Evolutionary conservation across 108 stramenopile genomes (phyloP), one percentile per base, ranked within the genome.

Genomic region (Cyclostephanos invisitatus): DNA sequence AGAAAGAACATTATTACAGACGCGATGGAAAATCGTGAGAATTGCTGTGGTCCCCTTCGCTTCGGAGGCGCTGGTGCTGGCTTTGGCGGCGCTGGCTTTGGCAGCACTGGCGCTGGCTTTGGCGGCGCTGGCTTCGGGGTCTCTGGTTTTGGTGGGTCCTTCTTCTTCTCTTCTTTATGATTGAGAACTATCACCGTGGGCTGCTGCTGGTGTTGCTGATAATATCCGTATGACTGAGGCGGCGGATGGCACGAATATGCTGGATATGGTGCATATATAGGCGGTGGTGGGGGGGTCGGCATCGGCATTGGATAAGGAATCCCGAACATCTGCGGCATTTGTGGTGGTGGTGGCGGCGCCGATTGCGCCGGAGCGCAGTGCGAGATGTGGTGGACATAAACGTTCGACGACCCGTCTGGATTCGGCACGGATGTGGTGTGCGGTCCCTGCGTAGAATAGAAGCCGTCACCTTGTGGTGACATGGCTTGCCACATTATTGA

Each of bases 291-390:
- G 17, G 60, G 60, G 36, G 29, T 57, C 4, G 60, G 36, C 60
- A 61, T 61, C 17, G 60, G 60, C 60, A 61, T 61, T 11, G 60
- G 60, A 61, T 61, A 61, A 4, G 60, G 60, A 61, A 61, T 36
- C 0, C 60, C 60, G 21, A 61, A 37, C 60, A 61, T 61, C 20
- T 61, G 60, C 60, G 60, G 60, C 60, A 61, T 61, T 61, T 61
- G 60, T 37, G 35, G 38, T 61, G 25, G 56, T 8, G 60, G 60
- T 18, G 60, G 36, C 17, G 40, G 40, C 11, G 60, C 60, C 2
- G 60, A 40, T 38, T 37, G 15, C 38, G 60, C 60, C 36, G 60
- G 18, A 40, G 40, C 60, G 29, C 60, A 38, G 29, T 61, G 60
- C 3, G 28, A 36, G n/a, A 61, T 61, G 60, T 61, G 60, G 21